Base-by-base conservation (phyloP, 2,329 filamentous ascomycete species). In the Aspergillus pseudoglaucus region DNA sequence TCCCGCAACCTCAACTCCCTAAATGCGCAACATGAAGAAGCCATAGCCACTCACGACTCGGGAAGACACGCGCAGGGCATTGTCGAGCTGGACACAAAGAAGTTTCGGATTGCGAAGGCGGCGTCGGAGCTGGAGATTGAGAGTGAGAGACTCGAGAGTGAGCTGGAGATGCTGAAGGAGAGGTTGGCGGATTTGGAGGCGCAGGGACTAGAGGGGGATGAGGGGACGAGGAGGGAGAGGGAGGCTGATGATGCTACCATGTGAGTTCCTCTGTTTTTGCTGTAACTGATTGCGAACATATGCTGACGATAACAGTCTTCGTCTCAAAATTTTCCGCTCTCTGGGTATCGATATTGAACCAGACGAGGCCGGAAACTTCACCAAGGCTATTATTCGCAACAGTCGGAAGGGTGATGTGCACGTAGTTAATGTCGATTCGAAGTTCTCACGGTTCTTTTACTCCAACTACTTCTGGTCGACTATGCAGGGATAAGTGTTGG, bases 391-490 rank as follows among this genome's bases (percentile, higher is more conserved):
- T 15, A 85, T 97, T 56, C 77, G 89, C 53, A 96, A 95, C 64
- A 84, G 84, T 51, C 79, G 82, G 55, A 91, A 90, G 73, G 90
- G 90, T 7, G 90, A 97, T 65, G 89, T 97, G 45, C 88, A 95
- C 66, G 88, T 97, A 44, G 85, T 98, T 51, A 95, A 95, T 62
- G 84, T 98, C 66, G 90, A 97, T 60, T 84, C 87, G 59, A 95
- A 93, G 72, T 90, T 95, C 67, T 91, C 88, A 49, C 80, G 84
- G 53, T 91, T 87, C 67, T 96, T 94, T 64, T 95, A 96, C 62
- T 88, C 90, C 18, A 94, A 95, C 61, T 95, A 95, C 67, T 94
- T 97, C 64, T 98, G 93, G 93, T 80, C 89, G 61, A 91, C 84
- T 25, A 76, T 96, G 66, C 94, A 74, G 67, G 67, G 64, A 30